Evolutionary conservation across 352 stramenopile genomes (phyloP).

Genomic region (Discostella stelligera): DNA sequence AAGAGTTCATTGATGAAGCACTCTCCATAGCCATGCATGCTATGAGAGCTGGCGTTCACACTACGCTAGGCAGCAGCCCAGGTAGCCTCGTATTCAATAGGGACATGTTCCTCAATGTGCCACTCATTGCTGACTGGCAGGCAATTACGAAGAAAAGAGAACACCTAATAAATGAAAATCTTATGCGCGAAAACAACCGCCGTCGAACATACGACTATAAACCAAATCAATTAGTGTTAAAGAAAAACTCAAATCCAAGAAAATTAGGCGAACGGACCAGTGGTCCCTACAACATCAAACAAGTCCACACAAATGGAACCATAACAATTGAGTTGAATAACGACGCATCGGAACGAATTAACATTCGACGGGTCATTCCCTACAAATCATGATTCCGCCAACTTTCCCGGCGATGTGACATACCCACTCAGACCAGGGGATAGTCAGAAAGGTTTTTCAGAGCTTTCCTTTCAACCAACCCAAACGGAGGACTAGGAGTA

Average conservation of each 20-base stretch:
- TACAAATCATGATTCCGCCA: slow-evolving; percentile 13
- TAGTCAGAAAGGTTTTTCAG: slow-evolving; percentile 3
- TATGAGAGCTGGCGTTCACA: too few species aligned
- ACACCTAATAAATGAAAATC: slow-evolving; percentile 40
- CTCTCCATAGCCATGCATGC: too few species aligned
- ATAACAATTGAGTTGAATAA: slow-evolving; percentile 28
- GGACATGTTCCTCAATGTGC: slow-evolving; percentile 53
- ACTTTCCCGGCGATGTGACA: too few species aligned
- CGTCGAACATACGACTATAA: slow-evolving; percentile 31
- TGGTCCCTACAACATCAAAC: slow-evolving; percentile 35
- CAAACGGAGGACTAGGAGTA: slow-evolving; percentile 2
- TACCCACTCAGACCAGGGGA: neutral
- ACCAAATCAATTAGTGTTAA: slow-evolving; percentile 22
- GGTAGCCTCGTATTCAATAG: too few species aligned
- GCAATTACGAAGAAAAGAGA: slow-evolving; percentile 28
- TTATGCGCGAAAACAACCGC: slow-evolving; percentile 20
- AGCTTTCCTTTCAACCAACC: neutral
- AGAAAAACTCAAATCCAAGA: slow-evolving; percentile 19
- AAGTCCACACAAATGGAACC: slow-evolving; percentile 45
- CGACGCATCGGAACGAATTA: slow-evolving; percentile 26
- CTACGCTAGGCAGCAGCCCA: too few species aligned
- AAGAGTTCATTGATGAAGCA: too few species aligned
- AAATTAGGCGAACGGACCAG: slow-evolving; percentile 21
- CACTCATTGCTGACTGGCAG: slow-evolving; percentile 41
- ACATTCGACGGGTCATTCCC: slow-evolving; percentile 31